phyloP scores from a whole-genome alignment of 352 stramenopile genomes.

The Globisporangium recalcitrans region DNA sequence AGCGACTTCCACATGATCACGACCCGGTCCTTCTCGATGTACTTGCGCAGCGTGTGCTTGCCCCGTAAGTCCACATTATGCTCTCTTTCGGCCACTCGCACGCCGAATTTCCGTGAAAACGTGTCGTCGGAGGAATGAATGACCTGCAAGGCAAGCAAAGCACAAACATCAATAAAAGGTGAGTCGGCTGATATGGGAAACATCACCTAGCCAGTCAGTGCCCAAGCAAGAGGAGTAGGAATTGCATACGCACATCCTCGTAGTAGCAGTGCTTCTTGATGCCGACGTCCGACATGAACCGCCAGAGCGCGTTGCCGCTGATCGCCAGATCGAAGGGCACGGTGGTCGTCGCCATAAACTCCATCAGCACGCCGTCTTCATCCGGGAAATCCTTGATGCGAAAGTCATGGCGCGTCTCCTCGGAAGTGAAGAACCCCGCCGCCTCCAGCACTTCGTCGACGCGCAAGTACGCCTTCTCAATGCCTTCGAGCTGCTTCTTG shows the following conservation, averaged over 20 bases:
- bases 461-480: constrained; percentile 7
- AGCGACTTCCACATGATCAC: constrained; percentile 48
- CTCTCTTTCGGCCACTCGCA: constrained; percentile 4
- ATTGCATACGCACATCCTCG: constrained; percentile 12
- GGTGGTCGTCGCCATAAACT: constrained; percentile 15
- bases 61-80: constrained; percentile 33
- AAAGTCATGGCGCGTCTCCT: constrained; percentile 9
- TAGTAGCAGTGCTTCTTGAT: constrained; percentile 19
- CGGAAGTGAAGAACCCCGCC: background rate
- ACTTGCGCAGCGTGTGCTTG: constrained; percentile 41
- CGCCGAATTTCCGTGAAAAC: constrained; percentile 8
- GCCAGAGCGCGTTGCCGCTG: constrained; percentile 16
- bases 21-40: constrained; percentile 21
- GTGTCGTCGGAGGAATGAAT: constrained; percentile 1
- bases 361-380: constrained; percentile 18
- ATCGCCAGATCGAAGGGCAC: constrained; percentile 13
- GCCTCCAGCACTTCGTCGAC: constrained; percentile 4
- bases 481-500: constrained; percentile 3
- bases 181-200: no score
- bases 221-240: background rate
- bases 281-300: constrained; percentile 16
- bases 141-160: background rate
- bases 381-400: constrained; percentile 11
- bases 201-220: background rate
- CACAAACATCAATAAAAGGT: no score